A percentile compares a stretch with the other conserved stretches of the same genome.
Evolutionary conservation across 2,329 filamentous ascomycete species (phyloP).

Genomic region (Zymoseptoria tritici): DNA sequence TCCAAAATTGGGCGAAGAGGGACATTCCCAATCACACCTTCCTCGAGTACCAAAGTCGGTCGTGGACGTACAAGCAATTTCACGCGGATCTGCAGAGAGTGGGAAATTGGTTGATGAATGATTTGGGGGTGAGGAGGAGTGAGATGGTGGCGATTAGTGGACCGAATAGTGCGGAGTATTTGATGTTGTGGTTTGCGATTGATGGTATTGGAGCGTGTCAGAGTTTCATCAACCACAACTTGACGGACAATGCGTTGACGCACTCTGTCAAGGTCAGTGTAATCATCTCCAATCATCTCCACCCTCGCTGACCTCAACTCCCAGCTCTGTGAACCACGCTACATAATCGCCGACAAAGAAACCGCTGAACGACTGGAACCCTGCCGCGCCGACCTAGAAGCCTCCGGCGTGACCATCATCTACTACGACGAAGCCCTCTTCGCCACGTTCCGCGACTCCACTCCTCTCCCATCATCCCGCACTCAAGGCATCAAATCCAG

Average conservation of each 20-base stretch:
- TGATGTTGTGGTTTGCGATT: slow-evolving; percentile 40
- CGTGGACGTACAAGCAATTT: slow-evolving; percentile 64
- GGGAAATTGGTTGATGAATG: slow-evolving; percentile 63
- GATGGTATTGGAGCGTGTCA: slow-evolving; percentile 47
- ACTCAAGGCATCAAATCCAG: slow-evolving; percentile 8
- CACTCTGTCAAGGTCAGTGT: slow-evolving; percentile 30
- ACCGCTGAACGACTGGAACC: slow-evolving; percentile 20
- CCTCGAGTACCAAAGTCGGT: slow-evolving; percentile 26
- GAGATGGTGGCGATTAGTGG: slow-evolving; percentile 30
- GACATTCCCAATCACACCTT: slow-evolving; percentile 19
- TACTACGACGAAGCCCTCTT: slow-evolving; percentile 22
- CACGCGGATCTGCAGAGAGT: slow-evolving; percentile 64
- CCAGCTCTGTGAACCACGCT: slow-evolving; percentile 21
- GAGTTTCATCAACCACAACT: slow-evolving; percentile 30
- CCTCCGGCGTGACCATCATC: slow-evolving; percentile 14
- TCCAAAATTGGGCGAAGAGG: slow-evolving; percentile 19
- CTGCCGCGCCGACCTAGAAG: slow-evolving; percentile 15
- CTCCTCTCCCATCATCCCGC: slow-evolving; percentile 19
- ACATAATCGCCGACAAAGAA: slow-evolving; percentile 20
- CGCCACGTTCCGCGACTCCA: slow-evolving; percentile 13
- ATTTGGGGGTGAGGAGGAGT: slow-evolving; percentile 34
- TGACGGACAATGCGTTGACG: slow-evolving; percentile 27
- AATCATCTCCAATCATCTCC: too few species aligned
- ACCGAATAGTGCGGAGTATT: slow-evolving; percentile 29
- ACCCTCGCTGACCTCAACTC: neutral